These are phyloP conservation scores for Zangia roseola DNA, from an alignment of 768 basidiomycete species.

Conservation along the genomic window DNA sequence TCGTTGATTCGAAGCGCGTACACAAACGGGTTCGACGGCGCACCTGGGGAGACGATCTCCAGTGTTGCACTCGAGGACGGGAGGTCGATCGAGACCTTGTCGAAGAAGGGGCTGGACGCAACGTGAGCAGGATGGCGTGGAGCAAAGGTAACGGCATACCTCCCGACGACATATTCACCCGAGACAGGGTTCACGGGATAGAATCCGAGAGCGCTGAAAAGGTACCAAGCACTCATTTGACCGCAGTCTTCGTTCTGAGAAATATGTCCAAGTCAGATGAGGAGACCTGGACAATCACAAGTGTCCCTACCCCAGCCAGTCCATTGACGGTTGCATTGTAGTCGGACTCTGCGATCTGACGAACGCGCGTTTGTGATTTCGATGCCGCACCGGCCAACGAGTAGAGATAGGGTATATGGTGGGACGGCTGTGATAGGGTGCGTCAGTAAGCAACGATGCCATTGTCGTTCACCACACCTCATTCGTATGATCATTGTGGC, in stretches of 20 bases:
- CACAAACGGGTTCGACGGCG: slow-evolving; percentile 58
- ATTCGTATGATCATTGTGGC: slow-evolving; percentile 81
- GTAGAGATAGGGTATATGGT: slow-evolving; percentile 85
- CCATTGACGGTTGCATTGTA: slow-evolving; percentile 71
- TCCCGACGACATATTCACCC: slow-evolving; percentile 72
- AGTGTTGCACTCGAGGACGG: slow-evolving; percentile 41
- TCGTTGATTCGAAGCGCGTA: slow-evolving; percentile 60
- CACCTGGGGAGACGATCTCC: slow-evolving; percentile 55
- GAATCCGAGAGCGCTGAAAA: slow-evolving; percentile 80
- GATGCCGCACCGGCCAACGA: slow-evolving; percentile 67
- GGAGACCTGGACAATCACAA: neutral
- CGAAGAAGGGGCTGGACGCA: slow-evolving; percentile 48
- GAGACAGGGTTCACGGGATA: slow-evolving; percentile 84
- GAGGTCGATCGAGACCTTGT: slow-evolving; percentile 52
- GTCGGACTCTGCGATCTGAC: slow-evolving; percentile 58
- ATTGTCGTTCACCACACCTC: slow-evolving; percentile 40
- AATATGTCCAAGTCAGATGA: neutral
- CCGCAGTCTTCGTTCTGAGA: slow-evolving; percentile 83
- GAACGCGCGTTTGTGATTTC: slow-evolving; percentile 69
- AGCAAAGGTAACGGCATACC: slow-evolving; percentile 38
- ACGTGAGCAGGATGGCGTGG: neutral
- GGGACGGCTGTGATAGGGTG: slow-evolving; percentile 58
- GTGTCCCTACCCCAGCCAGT: slow-evolving; percentile 59
- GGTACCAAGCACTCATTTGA: slow-evolving; percentile 89
- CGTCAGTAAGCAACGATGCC: slow-evolving; percentile 3